These are phyloP conservation scores for Magnaporthiopsis poae DNA, from an alignment of 2,329 filamentous ascomycete species.

Conservation along the genomic window DNA sequence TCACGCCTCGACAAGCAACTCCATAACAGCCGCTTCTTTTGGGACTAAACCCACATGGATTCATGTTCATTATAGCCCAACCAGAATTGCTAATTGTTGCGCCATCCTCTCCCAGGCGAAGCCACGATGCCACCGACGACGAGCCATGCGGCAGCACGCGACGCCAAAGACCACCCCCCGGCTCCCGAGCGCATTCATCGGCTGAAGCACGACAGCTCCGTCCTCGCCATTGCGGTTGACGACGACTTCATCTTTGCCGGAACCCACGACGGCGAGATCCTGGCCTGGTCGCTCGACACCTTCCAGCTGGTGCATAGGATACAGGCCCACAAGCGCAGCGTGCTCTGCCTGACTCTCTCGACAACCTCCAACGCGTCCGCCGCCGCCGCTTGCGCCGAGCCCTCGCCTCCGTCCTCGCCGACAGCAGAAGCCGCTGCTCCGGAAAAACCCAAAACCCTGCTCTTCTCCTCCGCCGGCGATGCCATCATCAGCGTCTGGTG, in stretches of 20 bases:
- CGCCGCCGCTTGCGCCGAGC: conserved; percentile 41
- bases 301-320: conserved; percentile 72
- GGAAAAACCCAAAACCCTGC: conserved; percentile 30
- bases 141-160: background rate
- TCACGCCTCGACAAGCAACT: background rate
- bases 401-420: conserved; percentile 24
- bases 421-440: too few relatives aligned
- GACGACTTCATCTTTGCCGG: conserved; percentile 79
- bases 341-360: conserved; percentile 77
- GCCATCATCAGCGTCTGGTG: conserved; percentile 92
- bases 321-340: conserved; percentile 82
- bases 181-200: conserved; percentile 61
- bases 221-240: conserved; percentile 74
- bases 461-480: conserved; percentile 90
- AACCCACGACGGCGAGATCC: conserved; percentile 84
- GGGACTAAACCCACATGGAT: too few relatives aligned
- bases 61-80: too few relatives aligned
- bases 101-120: background rate
- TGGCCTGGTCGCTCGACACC: conserved; percentile 80
- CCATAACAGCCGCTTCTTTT: too few relatives aligned
- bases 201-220: conserved; percentile 66
- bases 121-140: conserved; percentile 2
- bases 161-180: conserved; percentile 4
- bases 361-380: conserved; percentile 28
- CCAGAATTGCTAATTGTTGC: background rate